phyloP scores from a whole-genome alignment of 1,139 yeast genomes.

The Diutina ranongensis region DNA sequence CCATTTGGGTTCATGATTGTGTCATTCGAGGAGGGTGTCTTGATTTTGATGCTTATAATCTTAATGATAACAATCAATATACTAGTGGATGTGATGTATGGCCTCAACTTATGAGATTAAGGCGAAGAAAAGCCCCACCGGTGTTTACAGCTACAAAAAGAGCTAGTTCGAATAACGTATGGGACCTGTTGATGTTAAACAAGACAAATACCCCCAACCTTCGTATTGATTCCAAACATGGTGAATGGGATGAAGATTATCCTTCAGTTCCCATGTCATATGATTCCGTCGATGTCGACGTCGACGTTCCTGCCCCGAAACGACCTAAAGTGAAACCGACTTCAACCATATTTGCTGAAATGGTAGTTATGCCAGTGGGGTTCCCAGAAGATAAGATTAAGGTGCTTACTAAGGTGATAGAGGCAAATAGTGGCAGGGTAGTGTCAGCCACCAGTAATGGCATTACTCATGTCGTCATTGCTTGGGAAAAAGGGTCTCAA shows the following conservation, averaged over 20 bases:
- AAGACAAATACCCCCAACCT: neutral
- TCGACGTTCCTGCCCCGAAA: too few species aligned
- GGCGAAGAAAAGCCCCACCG: too few species aligned
- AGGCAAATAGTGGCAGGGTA: neutral
- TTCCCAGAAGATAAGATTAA: neutral
- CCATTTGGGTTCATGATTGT: slow-evolving; percentile 63
- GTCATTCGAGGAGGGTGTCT: slow-evolving; percentile 49
- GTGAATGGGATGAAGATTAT: neutral
- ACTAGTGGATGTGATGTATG: slow-evolving; percentile 40
- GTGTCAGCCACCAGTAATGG: neutral
- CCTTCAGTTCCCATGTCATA: too few species aligned
- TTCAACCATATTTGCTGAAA: neutral
- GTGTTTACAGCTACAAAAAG: neutral
- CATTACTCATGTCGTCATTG: slow-evolving; percentile 29
- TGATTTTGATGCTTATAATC: slow-evolving; percentile 32
- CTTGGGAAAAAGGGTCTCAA: slow-evolving; percentile 24
- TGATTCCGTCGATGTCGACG: too few species aligned
- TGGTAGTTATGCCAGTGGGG: neutral
- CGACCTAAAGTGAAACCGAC: neutral
- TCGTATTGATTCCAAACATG: neutral
- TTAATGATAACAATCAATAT: slow-evolving; percentile 24
- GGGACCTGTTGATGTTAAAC: slow-evolving; percentile 1
- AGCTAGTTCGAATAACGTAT: neutral
- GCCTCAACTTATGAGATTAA: slow-evolving; percentile 17
- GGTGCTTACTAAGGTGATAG: neutral